Conservation (phyloP, 441 rosid species). For the Theobroma grandiflorum region DNA sequence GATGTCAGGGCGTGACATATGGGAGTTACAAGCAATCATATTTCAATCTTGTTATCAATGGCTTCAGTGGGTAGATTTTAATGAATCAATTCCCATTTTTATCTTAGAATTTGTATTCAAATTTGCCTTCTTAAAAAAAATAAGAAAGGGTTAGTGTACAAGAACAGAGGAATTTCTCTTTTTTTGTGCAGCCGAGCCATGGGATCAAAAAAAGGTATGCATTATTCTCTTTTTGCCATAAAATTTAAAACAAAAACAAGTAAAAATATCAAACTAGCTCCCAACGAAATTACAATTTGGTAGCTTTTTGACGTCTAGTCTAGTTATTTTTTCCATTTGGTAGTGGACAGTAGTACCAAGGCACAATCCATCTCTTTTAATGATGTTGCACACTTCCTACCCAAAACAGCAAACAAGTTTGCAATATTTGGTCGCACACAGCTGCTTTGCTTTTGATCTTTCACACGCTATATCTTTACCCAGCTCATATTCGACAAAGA, state of each 20-base stretch:
- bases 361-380: slow-evolving; percentile 29
- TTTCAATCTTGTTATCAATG: not conserved
- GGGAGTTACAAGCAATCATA: not conserved
- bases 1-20: not conserved
- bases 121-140: not conserved
- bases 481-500: not conserved
- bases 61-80: not conserved
- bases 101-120: not conserved
- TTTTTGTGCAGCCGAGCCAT: too few relatives aligned
- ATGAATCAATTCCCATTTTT: not conserved
- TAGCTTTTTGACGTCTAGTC: not conserved
- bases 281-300: not conserved
- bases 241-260: not conserved
- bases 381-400: slow-evolving; percentile 27
- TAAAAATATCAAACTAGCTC: not conserved
- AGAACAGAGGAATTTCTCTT: not conserved
- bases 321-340: not conserved
- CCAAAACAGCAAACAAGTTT: not conserved
- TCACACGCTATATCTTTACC: not conserved
- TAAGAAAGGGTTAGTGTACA: not conserved
- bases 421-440: not conserved
- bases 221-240: too few relatives aligned
- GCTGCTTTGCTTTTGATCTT: not conserved
- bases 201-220: too few relatives aligned
- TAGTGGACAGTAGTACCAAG: slow-evolving; percentile 26